phyloP scores from a whole-genome alignment of 2,329 filamentous ascomycete species.

The Tolypocladium endophyticum region DNA sequence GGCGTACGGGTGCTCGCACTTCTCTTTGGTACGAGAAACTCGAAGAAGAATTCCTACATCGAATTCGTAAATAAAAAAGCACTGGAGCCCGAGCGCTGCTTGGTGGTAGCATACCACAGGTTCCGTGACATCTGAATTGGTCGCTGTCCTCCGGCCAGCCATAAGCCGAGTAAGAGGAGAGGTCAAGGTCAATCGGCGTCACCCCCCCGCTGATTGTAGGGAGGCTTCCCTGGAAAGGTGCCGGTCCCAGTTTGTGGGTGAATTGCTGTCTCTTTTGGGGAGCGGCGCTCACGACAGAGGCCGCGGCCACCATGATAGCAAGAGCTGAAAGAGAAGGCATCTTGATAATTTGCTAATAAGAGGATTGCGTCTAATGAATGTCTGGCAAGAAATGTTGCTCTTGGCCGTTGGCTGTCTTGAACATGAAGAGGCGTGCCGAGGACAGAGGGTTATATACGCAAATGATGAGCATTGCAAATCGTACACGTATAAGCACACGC shows the following conservation, averaged over 20 bases:
- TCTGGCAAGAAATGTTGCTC: background rate
- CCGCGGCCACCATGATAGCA: background rate
- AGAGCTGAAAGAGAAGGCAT: background rate
- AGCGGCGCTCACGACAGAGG: background rate
- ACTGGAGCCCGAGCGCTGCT: background rate
- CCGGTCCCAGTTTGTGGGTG: background rate
- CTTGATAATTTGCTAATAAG: background rate
- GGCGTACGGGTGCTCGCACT: background rate
- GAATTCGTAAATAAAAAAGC: background rate
- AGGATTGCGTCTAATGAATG: background rate
- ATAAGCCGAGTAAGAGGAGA: background rate
- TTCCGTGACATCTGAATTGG: conserved; percentile 1
- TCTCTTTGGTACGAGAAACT: background rate
- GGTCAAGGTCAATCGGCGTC: background rate
- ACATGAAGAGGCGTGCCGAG: background rate
- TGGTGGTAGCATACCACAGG: background rate
- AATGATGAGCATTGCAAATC: background rate
- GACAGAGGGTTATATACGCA: background rate
- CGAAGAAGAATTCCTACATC: background rate
- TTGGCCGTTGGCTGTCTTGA: background rate
- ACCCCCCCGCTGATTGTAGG: background rate
- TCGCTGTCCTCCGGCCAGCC: background rate
- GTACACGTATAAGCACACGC: background rate
- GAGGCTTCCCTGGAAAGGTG: background rate
- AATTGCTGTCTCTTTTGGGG: background rate